These are phyloP conservation scores for Fraxinus sp. DNA, from an alignment of 305 asterid genomes.

Conservation along the genomic window DNA sequence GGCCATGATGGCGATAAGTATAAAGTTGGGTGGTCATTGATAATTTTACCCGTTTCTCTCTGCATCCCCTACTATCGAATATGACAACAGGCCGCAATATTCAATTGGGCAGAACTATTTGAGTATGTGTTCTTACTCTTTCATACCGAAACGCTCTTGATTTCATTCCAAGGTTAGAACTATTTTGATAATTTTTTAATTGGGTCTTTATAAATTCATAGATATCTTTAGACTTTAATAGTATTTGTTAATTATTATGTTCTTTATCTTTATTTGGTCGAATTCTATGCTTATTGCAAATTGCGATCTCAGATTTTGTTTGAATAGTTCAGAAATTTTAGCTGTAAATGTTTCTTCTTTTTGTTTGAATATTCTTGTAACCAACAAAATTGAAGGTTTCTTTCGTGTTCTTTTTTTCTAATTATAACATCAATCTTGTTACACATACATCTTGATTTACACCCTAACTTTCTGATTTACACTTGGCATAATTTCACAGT, in stretches of 20 bases:
- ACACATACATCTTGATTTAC: too few species aligned
- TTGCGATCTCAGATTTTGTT: neutral
- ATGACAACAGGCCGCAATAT: neutral
- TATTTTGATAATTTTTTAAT: too few species aligned
- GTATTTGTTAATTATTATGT: neutral
- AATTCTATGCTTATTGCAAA: neutral
- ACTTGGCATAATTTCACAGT: too few species aligned
- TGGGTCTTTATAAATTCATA: neutral
- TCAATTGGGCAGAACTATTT: neutral
- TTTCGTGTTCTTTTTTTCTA: neutral
- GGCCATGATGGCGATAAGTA: too few species aligned
- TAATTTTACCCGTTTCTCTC: neutral
- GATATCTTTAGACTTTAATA: too few species aligned
- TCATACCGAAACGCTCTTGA: neutral
- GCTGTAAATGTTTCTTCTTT: neutral
- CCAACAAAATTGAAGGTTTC: slow-evolving; percentile 54
- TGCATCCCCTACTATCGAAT: neutral
- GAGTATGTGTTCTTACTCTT: neutral
- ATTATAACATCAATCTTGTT: too few species aligned
- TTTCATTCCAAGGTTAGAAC: neutral
- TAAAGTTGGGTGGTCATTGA: too few species aligned
- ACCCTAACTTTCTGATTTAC: too few species aligned
- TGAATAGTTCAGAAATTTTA: neutral
- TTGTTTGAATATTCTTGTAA: too few species aligned
- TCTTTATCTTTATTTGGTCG: neutral